Evolutionary conservation across 495 filamentous ascomycete species (phyloP).

Genomic region (Aeminium ludgeri): DNA sequence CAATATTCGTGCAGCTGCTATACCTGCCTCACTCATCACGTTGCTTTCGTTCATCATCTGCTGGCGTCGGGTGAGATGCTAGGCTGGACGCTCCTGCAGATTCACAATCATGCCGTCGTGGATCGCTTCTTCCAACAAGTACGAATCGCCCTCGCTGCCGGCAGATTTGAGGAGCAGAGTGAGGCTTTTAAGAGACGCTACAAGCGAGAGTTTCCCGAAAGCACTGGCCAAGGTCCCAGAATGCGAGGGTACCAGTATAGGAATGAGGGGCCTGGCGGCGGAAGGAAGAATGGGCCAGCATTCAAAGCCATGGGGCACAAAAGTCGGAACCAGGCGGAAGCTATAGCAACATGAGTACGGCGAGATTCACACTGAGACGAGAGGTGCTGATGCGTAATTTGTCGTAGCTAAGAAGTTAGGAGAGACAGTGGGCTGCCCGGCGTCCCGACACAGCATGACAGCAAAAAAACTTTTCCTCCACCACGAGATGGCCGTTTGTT

Average conservation of each 20-base stretch:
- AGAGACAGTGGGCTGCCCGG: too few species aligned
- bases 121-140: conserved; percentile 56
- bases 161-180: conserved; percentile 45
- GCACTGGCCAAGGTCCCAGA: conserved; percentile 61
- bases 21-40: conserved; percentile 66
- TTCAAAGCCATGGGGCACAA: conserved; percentile 29
- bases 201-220: conserved; percentile 48
- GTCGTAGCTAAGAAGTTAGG: too few species aligned
- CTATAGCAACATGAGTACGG: too few species aligned
- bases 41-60: conserved; percentile 75
- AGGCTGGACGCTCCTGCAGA: conserved; percentile 78
- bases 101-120: conserved; percentile 68
- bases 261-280: conserved; percentile 42
- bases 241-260: conserved; percentile 76
- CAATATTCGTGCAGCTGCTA: conserved; percentile 55
- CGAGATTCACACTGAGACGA: too few species aligned
- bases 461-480: too few species aligned
- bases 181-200: conserved; percentile 44
- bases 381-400: too few species aligned
- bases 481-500: too few species aligned
- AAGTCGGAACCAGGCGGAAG: too few species aligned
- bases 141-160: conserved; percentile 40
- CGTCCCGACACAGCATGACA: too few species aligned
- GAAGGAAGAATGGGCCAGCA: conserved; percentile 48
- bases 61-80: conserved; percentile 87